phyloP scores from a whole-genome alignment of 352 stramenopile genomes.

The Globisporangium canariense region DNA sequence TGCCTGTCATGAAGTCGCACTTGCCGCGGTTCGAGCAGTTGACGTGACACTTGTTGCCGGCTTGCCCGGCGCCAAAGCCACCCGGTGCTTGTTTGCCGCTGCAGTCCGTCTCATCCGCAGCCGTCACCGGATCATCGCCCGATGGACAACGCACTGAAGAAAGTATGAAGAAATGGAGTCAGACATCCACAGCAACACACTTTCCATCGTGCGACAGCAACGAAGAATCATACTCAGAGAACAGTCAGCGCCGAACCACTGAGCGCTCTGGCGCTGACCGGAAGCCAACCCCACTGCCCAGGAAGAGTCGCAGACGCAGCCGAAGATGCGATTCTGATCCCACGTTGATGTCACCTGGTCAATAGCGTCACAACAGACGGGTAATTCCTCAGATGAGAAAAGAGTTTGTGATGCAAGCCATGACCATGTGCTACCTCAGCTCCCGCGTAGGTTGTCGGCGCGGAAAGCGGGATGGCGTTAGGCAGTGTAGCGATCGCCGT shows the following conservation, averaged over 20 bases:
- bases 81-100: constrained; percentile 34
- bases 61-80: constrained; percentile 31
- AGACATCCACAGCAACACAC: neutral
- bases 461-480: constrained; percentile 55
- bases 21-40: constrained; percentile 76
- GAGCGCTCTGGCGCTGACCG: constrained; percentile 71
- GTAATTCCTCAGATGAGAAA: neutral
- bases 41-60: constrained; percentile 67
- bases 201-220: neutral
- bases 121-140: constrained; percentile 84
- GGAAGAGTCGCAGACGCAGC: constrained; percentile 77
- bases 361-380: neutral
- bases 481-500: constrained; percentile 39
- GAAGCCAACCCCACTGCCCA: constrained; percentile 68
- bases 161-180: neutral
- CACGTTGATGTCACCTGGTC: constrained; percentile 50
- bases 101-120: constrained; percentile 86
- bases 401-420: neutral
- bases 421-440: constrained; percentile 27
- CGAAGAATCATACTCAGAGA: constrained; percentile 44
- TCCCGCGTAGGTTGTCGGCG: constrained; percentile 48
- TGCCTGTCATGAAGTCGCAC: constrained; percentile 66
- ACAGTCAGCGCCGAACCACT: constrained; percentile 90
- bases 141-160: constrained; percentile 72
- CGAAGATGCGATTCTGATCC: constrained; percentile 74